Evolutionary conservation across 169 alveolate genomes (phyloP).

Genomic region (Plasmodium relictum): DNA sequence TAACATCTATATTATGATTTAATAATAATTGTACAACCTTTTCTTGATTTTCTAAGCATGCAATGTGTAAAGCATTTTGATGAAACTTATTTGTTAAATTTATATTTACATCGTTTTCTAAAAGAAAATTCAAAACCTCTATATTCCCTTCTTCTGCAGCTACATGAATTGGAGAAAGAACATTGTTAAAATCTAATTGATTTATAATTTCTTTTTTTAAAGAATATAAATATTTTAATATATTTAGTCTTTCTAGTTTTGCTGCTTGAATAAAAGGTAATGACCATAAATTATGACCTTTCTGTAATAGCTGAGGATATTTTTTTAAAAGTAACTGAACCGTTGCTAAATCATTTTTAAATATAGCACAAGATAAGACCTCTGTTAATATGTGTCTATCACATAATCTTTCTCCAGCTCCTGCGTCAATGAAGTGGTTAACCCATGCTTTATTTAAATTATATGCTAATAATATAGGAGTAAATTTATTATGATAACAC

Average conservation of each 20-base stretch:
- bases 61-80: conserved; percentile 85
- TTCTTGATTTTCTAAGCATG: conserved; percentile 82
- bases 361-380: conserved; percentile 87
- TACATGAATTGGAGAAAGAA: conserved; percentile 85
- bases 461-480: conserved; percentile 89
- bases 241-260: conserved; percentile 77
- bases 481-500: conserved; percentile 85
- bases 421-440: conserved; percentile 87
- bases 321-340: conserved; percentile 82
- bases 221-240: conserved; percentile 77
- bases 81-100: conserved; percentile 79
- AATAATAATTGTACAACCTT: conserved; percentile 77
- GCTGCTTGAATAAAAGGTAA: conserved; percentile 89
- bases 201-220: conserved; percentile 72
- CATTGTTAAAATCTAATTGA: conserved; percentile 70
- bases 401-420: conserved; percentile 87
- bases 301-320: conserved; percentile 88
- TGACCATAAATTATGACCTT: conserved; percentile 90
- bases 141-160: conserved; percentile 89
- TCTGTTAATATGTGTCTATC: conserved; percentile 88
- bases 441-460: conserved; percentile 87
- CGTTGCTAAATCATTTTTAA: conserved; percentile 83
- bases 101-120: conserved; percentile 80
- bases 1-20: conserved; percentile 71
- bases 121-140: conserved; percentile 81